Evolutionary conservation across 225 moss, liverwort and hornwort genomes (phyloP), one percentile per base, ranked within the genome.

Genomic region (Pseudoscleropodium purum): DNA sequence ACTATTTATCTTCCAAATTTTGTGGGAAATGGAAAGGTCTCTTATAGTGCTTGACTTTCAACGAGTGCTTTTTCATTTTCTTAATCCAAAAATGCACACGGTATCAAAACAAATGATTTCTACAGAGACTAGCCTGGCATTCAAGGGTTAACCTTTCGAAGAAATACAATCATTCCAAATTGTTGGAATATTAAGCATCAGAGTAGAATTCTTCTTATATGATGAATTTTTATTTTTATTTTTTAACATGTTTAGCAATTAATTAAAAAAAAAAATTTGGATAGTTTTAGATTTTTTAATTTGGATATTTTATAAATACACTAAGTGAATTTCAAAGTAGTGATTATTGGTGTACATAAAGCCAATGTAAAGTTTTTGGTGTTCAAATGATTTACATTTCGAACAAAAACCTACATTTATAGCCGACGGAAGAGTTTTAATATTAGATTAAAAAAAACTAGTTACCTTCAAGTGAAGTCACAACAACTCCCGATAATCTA

Each of bases 301-400:
- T 21, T 8, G 2, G 3, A 14, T 13, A 77, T 51, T 23, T 2
- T 8, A 36, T 5, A 1, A 23, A 34, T 23, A 51, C 20, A 21
- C 0, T 13, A 23, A 56, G 56, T 77, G 5, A 34, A 21, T 51
- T 34, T 76, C 8, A 21, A 13, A 76, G 52, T 13, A 34, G 1
- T 34, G 2, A 34, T 23, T 23, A 12, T 34, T 23, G 36, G 21
- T 77, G 5, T 21, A 36, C 0, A 8, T 77, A 19, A 33, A 33
- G 20, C 0, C 0, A 0, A 2, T 0, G 1, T 7, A 3, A 75
- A 7, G 1, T 19, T 49, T 49, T 75, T 1, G 19, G 10, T 49
- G 0, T 33, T 33, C 0, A 33, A 1, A 75, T 19, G 29, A 19
- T 19, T 20, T 49, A 33, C 1, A 33, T 52, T 23, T 52, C 1